Evolutionary conservation across 2,329 filamentous ascomycete genomes (phyloP).

Genomic region (Raffaelea arxii): DNA sequence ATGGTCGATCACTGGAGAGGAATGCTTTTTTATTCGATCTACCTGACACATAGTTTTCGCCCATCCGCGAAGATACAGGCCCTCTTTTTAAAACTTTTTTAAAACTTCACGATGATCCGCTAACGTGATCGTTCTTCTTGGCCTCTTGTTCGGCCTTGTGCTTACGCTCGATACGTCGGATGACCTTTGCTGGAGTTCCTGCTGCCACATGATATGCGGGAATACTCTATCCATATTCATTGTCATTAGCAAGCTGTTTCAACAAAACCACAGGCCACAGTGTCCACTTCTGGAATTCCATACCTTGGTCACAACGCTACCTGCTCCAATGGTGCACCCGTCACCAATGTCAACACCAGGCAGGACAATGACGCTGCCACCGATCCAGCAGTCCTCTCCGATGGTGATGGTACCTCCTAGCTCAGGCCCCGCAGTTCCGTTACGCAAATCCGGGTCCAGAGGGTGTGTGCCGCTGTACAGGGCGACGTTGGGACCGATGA

Average conservation of each 20-base stretch:
- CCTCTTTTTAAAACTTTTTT: too few relatives aligned
- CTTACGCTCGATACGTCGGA: neutral
- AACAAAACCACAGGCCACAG: neutral
- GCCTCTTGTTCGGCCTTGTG: neutral
- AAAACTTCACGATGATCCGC: too few relatives aligned
- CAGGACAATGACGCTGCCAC: conserved; percentile 58
- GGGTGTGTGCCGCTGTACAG: conserved; percentile 70
- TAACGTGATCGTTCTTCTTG: too few relatives aligned
- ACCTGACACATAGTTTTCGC: too few relatives aligned
- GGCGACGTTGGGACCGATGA: conserved; percentile 67
- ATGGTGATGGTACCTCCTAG: conserved; percentile 61
- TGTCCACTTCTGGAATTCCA: neutral
- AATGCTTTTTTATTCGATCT: too few relatives aligned
- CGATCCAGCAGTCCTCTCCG: conserved; percentile 73
- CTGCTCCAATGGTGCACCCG: conserved; percentile 65
- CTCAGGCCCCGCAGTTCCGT: conserved; percentile 68
- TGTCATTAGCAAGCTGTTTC: neutral
- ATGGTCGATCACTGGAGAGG: too few relatives aligned
- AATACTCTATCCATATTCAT: neutral
- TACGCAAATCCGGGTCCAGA: conserved; percentile 60
- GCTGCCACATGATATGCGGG: neutral
- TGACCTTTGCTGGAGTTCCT: neutral
- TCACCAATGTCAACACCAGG: conserved; percentile 68
- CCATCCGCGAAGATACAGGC: too few relatives aligned
- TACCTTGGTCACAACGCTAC: conserved; percentile 70